Percentiles rank a stretch among this genome's conserved stretches.
phyloP scores from a whole-genome alignment of 768 basidiomycete species.

The Lanmaoa pseudosensibilis region DNA sequence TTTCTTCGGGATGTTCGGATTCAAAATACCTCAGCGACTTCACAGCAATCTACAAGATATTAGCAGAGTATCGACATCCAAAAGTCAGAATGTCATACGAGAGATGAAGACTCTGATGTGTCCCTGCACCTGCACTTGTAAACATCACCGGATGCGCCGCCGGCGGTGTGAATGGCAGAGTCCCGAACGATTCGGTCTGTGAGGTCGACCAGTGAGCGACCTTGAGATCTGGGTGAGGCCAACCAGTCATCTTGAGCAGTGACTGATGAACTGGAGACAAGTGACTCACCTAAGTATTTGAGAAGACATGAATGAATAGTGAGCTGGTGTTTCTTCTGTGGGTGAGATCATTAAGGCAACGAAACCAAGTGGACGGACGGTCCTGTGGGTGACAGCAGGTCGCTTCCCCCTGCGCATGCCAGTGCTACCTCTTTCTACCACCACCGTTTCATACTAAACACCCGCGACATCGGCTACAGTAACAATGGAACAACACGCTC shows the following conservation, averaged over 20 bases:
- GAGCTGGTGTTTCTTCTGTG: not conserved
- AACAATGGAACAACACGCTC: too few relatives aligned
- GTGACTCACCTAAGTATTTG: not conserved
- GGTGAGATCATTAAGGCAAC: not conserved
- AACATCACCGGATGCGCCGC: not conserved
- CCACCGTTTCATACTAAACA: too few relatives aligned
- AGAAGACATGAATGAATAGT: not conserved
- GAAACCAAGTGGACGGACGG: not conserved
- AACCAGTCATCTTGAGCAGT: not conserved
- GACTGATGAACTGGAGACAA: not conserved
- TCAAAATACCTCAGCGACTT: not conserved
- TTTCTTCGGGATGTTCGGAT: not conserved
- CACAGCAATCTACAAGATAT: not conserved
- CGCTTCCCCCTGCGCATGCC: too few relatives aligned
- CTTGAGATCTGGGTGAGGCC: not conserved
- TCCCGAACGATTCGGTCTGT: not conserved
- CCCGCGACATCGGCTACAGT: too few relatives aligned
- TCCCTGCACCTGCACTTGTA: slow-evolving; percentile 3
- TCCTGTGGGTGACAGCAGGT: too few relatives aligned
- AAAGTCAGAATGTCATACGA: not conserved
- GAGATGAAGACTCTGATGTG: not conserved
- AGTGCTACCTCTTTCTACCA: too few relatives aligned
- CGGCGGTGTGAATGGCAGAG: not conserved
- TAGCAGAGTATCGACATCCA: not conserved
- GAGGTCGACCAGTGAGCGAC: slow-evolving; percentile 1